Base-by-base conservation (phyloP, 2,329 filamentous ascomycete genomes). In the Coleophoma cylindrospora region DNA sequence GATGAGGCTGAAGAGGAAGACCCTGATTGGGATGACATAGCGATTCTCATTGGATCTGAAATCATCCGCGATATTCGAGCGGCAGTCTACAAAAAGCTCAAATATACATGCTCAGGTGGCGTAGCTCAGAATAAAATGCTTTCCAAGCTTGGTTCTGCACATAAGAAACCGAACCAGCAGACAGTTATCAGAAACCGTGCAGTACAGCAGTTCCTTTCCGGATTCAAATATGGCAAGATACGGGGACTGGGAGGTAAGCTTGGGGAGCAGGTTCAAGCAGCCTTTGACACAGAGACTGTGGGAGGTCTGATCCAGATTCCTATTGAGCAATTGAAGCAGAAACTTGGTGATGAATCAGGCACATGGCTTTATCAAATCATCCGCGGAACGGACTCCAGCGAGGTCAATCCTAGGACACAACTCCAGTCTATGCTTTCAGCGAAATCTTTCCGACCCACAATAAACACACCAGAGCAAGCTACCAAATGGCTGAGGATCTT, bases 361-460 rank as follows among this genome's bases (percentile, higher is more conserved):
- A 74, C 77, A 3, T 96, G 91, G 91, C 74, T 97, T 11, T 86
- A 95, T 69, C 83, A 86, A 49, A 87, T 86, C 11, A 86, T 97
- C 48, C 83, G 94, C 11, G 94, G 94, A 1, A 82, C 91, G 53
- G 94, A 99, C 66, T 74, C 75, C 45, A 94, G 87, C 60, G 91
- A 96, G 67, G 90, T 99, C 57, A 96, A 90, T 62, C 81, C 90
- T 27, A 79, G 92, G 47, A 96, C 91, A 1, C 89, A 94, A 62
- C 96, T 96, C 72, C 96, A 97, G 67, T 94, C 88, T 14, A 97
- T 99, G 91, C 75, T 97, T 13, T 96, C 91, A 1, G 91, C 94
- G 17, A 99, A 99, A 66, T 95, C 91, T 0, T 99, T 99, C 63
- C 79, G 89, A 22, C 94, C 94, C 0, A 83, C 79, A 50, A 92